Conservation (phyloP, 257 asterid species). For the Avicennia marina region DNA sequence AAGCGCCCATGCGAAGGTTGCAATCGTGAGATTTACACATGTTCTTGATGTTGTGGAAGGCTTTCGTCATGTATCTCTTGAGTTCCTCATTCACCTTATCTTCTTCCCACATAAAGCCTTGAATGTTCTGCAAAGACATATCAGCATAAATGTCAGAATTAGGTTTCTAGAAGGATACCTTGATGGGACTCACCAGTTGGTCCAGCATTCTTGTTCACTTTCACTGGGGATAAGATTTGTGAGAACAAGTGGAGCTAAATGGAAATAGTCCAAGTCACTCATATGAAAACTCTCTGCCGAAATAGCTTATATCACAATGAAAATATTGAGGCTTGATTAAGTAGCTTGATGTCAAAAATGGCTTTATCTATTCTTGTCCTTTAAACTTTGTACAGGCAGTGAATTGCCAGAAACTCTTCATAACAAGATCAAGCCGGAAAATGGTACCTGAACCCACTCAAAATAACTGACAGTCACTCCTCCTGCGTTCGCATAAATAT, state of each 20-base stretch:
- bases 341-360: not conserved
- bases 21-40: constrained; percentile 54
- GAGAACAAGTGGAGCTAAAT: too few relatives aligned
- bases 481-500: constrained; percentile 73
- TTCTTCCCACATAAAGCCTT: constrained; percentile 81
- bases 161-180: too few relatives aligned
- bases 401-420: too few relatives aligned
- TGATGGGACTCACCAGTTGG: too few relatives aligned
- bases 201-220: too few relatives aligned
- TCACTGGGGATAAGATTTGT: too few relatives aligned
- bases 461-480: constrained; percentile 84
- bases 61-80: constrained; percentile 56
- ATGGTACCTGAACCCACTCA: constrained; percentile 77
- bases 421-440: constrained; percentile 1
- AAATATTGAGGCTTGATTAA: too few relatives aligned
- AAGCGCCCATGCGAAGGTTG: constrained; percentile 77
- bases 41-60: constrained; percentile 55
- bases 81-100: constrained; percentile 64
- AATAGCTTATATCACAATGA: too few relatives aligned
- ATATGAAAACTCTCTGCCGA: too few relatives aligned
- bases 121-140: constrained; percentile 45
- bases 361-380: not conserved
- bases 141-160: too few relatives aligned
- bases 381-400: not conserved
- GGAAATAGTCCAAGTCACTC: too few relatives aligned